Conservation (phyloP, 768 basidiomycete species). For the Pleurotus ostreatus region DNA sequence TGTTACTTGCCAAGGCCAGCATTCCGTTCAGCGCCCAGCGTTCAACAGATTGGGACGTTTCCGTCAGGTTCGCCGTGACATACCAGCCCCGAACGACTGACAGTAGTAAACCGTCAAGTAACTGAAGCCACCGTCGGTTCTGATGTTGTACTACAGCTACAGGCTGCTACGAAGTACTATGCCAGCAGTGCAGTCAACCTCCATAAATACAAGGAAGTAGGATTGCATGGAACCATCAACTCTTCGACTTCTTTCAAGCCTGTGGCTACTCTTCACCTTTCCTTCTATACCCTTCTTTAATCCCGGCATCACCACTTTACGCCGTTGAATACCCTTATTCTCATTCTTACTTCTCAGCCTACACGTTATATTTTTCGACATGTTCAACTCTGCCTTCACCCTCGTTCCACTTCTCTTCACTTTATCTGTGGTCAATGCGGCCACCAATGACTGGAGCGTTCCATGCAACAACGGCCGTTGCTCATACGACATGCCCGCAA, state of each 20-base stretch:
- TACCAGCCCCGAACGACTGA: too few species aligned
- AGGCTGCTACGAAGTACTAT: too few species aligned
- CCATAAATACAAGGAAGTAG: too few species aligned
- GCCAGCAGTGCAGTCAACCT: too few species aligned
- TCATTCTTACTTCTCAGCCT: neutral
- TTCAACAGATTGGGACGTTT: too few species aligned
- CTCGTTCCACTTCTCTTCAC: neutral
- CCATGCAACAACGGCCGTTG: conserved; percentile 10
- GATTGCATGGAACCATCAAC: too few species aligned
- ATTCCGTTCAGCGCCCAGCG: too few species aligned
- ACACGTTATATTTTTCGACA: neutral
- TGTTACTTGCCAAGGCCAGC: too few species aligned
- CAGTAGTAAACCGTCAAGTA: too few species aligned
- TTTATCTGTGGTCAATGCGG: neutral
- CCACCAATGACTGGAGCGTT: neutral
- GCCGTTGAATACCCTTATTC: neutral
- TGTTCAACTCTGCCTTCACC: conserved; percentile 1
- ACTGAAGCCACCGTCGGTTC: too few species aligned
- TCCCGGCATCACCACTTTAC: neutral
- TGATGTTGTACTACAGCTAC: too few species aligned
- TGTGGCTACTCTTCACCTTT: neutral
- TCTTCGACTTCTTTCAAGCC: conserved; percentile 1
- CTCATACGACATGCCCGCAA: conserved; percentile 11
- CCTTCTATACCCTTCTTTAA: neutral
- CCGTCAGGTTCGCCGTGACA: too few species aligned